Conservation (phyloP, 352 stramenopile genomes). For the Phytophthora chlamydospora region DNA sequence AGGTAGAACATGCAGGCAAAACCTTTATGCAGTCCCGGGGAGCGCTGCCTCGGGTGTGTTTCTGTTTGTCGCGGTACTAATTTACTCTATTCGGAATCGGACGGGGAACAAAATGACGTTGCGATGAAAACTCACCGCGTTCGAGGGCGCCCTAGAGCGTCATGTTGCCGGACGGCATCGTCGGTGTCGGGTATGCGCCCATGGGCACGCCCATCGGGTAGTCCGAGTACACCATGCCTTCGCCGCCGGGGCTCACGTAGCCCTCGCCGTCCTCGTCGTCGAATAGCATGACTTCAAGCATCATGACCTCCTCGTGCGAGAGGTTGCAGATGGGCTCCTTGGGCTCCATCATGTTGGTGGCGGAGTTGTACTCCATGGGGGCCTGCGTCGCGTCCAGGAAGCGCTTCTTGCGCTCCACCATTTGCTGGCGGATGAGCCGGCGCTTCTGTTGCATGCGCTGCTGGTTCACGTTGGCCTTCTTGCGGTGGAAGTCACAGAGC, state of each 20-base stretch:
- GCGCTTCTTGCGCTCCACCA: constrained; percentile 57
- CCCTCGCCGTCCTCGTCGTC: constrained; percentile 42
- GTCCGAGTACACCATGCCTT: constrained; percentile 11
- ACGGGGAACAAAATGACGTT: constrained; percentile 34
- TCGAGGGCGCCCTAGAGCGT: constrained; percentile 26
- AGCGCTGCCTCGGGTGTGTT: constrained; percentile 17
- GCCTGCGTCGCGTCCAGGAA: constrained; percentile 47
- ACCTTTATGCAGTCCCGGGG: constrained; percentile 17
- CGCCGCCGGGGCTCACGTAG: constrained; percentile 15
- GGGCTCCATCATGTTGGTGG: constrained; percentile 37
- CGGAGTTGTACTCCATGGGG: constrained; percentile 41
- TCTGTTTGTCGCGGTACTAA: constrained; percentile 40
- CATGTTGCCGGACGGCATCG: constrained; percentile 34
- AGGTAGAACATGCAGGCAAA: constrained; percentile 32
- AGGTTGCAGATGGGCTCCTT: constrained; percentile 52
- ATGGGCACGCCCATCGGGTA: constrained; percentile 23
- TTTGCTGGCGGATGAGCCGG: constrained; percentile 50
- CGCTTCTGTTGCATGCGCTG: constrained; percentile 70
- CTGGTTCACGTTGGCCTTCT: constrained; percentile 77
- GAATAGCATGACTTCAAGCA: constrained; percentile 52
- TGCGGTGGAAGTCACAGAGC: constrained; percentile 75
- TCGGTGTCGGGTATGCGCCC: constrained; percentile 17
- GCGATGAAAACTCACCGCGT: not conserved
- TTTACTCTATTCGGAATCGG: constrained; percentile 46
- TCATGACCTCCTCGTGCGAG: constrained; percentile 48